Evolutionary conservation across 495 filamentous ascomycete genomes (phyloP), one percentile per base, ranked within the genome.

Genomic region (Podospora pseudoanserina): DNA sequence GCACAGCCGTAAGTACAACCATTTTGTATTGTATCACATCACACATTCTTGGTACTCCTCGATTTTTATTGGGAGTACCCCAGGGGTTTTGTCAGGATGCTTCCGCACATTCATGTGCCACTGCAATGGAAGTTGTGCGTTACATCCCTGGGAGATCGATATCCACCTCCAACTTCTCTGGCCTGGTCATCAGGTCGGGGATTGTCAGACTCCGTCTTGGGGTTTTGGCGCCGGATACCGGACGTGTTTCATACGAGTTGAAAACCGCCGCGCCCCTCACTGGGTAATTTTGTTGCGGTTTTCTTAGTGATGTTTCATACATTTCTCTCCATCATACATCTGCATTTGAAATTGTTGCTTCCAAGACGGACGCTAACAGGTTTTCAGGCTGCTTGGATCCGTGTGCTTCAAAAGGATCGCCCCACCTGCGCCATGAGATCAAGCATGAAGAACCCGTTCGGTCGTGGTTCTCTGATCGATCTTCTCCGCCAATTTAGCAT

Each of bases 251-350:
- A 80, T 88, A 88, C 90, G 92, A 97, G 93, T 96, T 93, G 93
- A 96, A 88, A 79, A 83, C 86, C 86, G 78, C 79, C 81, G 79
- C 80, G 74, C 69, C 66, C 79, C 71, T 49, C 76, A 61, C 66
- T 23, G 78, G 77, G 79, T 78, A 73, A 76, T 75, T 75, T 32
- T 67, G 82, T 94, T 87, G 89, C 84, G 85, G 86, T 87, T 81
- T 90, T 97, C 95, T 96, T 98, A 99, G 94, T 97, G 90, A 91
- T 90, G 92, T 91, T 89, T 90, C 94, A 96, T 87, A 99, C 94
- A 99, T 91, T 72, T 70, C 66, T 73, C 54, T 23, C 70, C 65
- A 26, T 49, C 63, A 27, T 73, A 26, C n/a, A 67, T 39, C 60
- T 63, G 53, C 58, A 58, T 64, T 64, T 58, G 15, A 30, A 58